Base-by-base conservation (phyloP, 768 basidiomycete species). In the Agrocybe pediades region DNA sequence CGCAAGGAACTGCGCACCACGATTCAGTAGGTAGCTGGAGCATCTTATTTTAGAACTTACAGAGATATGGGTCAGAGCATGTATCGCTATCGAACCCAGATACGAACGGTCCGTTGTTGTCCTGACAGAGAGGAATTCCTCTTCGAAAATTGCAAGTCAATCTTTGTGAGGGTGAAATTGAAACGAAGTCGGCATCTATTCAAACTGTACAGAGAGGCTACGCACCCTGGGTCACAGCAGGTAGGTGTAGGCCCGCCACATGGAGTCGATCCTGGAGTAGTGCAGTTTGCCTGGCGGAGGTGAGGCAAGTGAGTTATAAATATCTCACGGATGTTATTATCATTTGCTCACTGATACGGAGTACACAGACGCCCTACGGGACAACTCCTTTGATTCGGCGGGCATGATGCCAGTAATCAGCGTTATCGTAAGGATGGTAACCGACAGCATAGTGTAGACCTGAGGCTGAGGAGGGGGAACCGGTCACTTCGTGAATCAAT, bases 21-120 rank as follows among this genome's bases (percentile, higher is more conserved):
- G 9, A 19, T n/a, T 24, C 2, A 16, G 27, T 6, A 15, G 17
- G 6, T 13, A 19, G 27, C 11, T 19, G 15, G 2, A 39, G 47
- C 21, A 13, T 39, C 19, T 16, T 8, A 19, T 40, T 2, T 4
- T 19, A n/a, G 23, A 23, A 42, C 49, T 24, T n/a, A 46, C 45
- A 42, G n/a, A 26, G 21, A 17, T 50, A 50, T 8, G 49, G 49
- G 29, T 50, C 49, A 2, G 39, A 16, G 33, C 49, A 50, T 41
- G 49, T 24, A n/a, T 24, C 8, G 5, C 8, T 26, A 13, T 41
- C 39, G 29, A 50, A 50, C 9, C 49, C 49, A 1, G 49, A 50
- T 2, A 41, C 6, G 9, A 41, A 41, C 3, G 49, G 40, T 30
- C 29, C 25, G 6, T 11, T 27, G 16, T 40, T 2, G 24, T 30